Conservation (phyloP, 1,284 basidiomycete species). For the Boletus nobilissimus region DNA sequence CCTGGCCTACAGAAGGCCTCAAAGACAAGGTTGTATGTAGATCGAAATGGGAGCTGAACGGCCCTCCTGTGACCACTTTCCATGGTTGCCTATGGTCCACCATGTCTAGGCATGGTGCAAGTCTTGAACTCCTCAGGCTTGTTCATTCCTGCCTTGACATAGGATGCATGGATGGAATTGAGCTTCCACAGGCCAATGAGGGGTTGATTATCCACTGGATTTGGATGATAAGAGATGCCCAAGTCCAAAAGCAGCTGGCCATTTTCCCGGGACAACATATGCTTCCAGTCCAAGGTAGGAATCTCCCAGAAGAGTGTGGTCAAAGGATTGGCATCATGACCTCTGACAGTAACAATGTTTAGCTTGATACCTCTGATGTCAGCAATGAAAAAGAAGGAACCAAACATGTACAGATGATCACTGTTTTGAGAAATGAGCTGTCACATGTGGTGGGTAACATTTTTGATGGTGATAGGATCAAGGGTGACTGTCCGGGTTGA, state of each 20-base stretch:
- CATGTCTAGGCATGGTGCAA: slow-evolving; percentile 15
- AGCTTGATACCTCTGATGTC: slow-evolving; percentile 26
- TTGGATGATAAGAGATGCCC: slow-evolving; percentile 6
- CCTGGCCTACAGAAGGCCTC: no score
- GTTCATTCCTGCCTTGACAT: slow-evolving; percentile 19
- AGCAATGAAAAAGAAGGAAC: slow-evolving; percentile 23
- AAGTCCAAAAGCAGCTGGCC: slow-evolving; percentile 17
- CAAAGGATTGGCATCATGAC: slow-evolving; percentile 15
- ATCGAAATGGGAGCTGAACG: slow-evolving; percentile 9
- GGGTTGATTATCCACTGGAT: slow-evolving; percentile 1
- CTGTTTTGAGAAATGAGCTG: background rate
- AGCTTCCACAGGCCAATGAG: slow-evolving; percentile 23
- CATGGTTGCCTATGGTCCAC: slow-evolving; percentile 8
- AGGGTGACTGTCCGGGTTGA: slow-evolving; percentile 20
- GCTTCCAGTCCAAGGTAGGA: slow-evolving; percentile 19
- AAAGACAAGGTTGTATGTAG: background rate
- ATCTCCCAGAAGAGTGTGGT: slow-evolving; percentile 13
- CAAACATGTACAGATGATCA: slow-evolving; percentile 4
- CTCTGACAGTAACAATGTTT: slow-evolving; percentile 10
- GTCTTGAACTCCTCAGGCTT: slow-evolving; percentile 23
- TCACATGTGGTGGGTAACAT: slow-evolving; percentile 1
- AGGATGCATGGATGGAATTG: slow-evolving; percentile 19
- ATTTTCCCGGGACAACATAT: slow-evolving; percentile 13
- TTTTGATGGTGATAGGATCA: slow-evolving; percentile 7
- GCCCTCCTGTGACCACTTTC: background rate